Percentiles rank a stretch among this genome's conserved stretches.
Evolutionary conservation across 345 rosid species (phyloP).

Genomic region (Camelina laxa): DNA sequence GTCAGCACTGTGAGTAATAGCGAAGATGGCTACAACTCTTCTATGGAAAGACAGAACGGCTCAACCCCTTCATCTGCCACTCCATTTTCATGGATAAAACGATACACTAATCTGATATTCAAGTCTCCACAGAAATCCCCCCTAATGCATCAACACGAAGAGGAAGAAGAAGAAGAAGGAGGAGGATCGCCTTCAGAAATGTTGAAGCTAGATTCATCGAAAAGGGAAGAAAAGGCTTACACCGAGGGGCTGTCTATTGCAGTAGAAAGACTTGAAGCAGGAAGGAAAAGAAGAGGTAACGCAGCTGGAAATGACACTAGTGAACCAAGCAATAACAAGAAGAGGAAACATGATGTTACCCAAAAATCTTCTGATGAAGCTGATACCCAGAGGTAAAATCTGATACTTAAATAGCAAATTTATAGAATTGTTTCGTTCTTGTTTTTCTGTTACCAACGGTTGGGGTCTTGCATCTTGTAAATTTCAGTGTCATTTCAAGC

Average conservation of each 20-base stretch:
- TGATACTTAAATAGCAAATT: slow-evolving; percentile 5
- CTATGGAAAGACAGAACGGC: slow-evolving; percentile 45
- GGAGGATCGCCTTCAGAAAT: slow-evolving; percentile 28
- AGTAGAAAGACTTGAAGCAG: slow-evolving; percentile 51
- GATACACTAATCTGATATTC: slow-evolving; percentile 67
- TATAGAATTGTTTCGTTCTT: neutral
- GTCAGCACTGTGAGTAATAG: slow-evolving; percentile 44
- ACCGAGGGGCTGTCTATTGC: slow-evolving; percentile 43
- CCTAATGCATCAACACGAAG: slow-evolving; percentile 36
- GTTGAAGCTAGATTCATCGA: slow-evolving; percentile 42
- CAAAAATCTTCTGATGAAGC: slow-evolving; percentile 47
- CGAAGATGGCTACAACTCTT: slow-evolving; percentile 49
- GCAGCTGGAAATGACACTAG: slow-evolving; percentile 40
- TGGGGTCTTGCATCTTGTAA: neutral
- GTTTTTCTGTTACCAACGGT: neutral
- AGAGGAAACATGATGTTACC: slow-evolving; percentile 55
- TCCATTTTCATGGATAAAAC: slow-evolving; percentile 82
- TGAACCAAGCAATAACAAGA: slow-evolving; percentile 55
- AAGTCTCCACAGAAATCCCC: slow-evolving; percentile 54
- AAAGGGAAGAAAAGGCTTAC: slow-evolving; percentile 46
- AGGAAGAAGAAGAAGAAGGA: slow-evolving; percentile 38
- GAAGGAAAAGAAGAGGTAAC: slow-evolving; percentile 62
- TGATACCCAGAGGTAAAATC: slow-evolving; percentile 48
- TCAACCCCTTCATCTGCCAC: slow-evolving; percentile 52
- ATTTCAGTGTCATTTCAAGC: slow-evolving; percentile 45